Base-by-base conservation (phyloP, 306 rosid genomes). In the Prunus armeniaca region DNA sequence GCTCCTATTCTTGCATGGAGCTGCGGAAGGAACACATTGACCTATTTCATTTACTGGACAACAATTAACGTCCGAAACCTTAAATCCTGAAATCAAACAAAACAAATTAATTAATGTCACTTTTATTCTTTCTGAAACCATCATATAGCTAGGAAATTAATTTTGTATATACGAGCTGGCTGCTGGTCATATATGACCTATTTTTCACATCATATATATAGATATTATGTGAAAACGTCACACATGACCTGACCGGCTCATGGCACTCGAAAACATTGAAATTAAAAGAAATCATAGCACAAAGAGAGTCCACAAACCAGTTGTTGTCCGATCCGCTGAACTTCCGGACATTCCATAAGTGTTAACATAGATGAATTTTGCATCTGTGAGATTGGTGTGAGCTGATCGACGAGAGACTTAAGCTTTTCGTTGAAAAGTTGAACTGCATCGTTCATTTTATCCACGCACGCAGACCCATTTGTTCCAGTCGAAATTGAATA, bases 1-100 rank as follows among this genome's bases (percentile, higher is more conserved):
- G 4, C 1, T 77, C 82, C 89, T 88, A 50, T 88, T 80, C 67
- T 28, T 0, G 80, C 96, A 91, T 12, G 87, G 78, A 15, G 12
- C 66, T 67, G 24, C 8, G 9, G 63, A 34, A 18, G 67, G 80
- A 65, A 27, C 5, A 60, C 96, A 91, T 73, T 6, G 76, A 17
- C 90, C 92, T 51, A 28, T 5, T 3, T 9, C 2, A 52, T 65
- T 65, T 3, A 68, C 58, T 1, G 24, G 24, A 69, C 96, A 88
- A 58, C 91, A 90, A 13, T 78, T 75, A 57, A 49, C 72, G 0
- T 55, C 55, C 4, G 41, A 17, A 67, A 83, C 84, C 15, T 8
- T 63, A 66, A 89, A 79, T 45, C 87, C 93, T 91, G 14, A 34
- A 38, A 17, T 52, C 8, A 34, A 30, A 46, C 2, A 11, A 32